These are phyloP conservation scores for Lasiosphaeriaceae sp. DNA, from an alignment of 495 filamentous ascomycete species.

Conservation along the genomic window DNA sequence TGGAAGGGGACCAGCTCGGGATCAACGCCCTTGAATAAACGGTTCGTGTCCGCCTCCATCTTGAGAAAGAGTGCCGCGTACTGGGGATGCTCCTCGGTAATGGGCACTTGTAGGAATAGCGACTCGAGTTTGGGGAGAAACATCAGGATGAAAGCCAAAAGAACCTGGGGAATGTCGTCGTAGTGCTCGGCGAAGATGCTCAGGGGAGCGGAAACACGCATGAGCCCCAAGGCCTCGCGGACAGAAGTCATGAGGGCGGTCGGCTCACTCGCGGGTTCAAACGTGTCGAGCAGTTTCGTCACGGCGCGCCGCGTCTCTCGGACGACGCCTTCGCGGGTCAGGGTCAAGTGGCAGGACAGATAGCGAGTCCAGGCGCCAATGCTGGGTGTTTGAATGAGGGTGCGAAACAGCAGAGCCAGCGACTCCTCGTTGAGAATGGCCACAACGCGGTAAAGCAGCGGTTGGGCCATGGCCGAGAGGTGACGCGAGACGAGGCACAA, in stretches of 20 bases:
- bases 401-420: conserved; percentile 27
- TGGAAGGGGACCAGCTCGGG: conserved; percentile 7
- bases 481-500: conserved; percentile 20
- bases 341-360: conserved; percentile 28
- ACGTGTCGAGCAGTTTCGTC: conserved; percentile 4
- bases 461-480: conserved; percentile 17
- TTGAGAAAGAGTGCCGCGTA: conserved; percentile 12
- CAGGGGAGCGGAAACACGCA: background rate
- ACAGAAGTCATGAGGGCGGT: background rate
- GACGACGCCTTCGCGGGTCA: conserved; percentile 19
- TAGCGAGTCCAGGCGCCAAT: conserved; percentile 23
- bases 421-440: conserved; percentile 19
- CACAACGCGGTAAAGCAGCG: conserved; percentile 25
- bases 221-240: background rate
- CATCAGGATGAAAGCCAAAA: conserved; percentile 22
- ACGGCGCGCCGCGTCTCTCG: conserved; percentile 20
- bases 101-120: conserved; percentile 27
- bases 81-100: conserved; percentile 21
- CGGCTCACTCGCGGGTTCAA: background rate
- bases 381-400: conserved; percentile 18
- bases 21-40: background rate
- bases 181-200: too few species aligned
- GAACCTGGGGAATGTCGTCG: conserved; percentile 18
- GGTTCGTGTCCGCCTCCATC: conserved; percentile 12
- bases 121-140: conserved; percentile 23